phyloP scores from a whole-genome alignment of 345 rosid genomes.

The Salix arbutifolia region DNA sequence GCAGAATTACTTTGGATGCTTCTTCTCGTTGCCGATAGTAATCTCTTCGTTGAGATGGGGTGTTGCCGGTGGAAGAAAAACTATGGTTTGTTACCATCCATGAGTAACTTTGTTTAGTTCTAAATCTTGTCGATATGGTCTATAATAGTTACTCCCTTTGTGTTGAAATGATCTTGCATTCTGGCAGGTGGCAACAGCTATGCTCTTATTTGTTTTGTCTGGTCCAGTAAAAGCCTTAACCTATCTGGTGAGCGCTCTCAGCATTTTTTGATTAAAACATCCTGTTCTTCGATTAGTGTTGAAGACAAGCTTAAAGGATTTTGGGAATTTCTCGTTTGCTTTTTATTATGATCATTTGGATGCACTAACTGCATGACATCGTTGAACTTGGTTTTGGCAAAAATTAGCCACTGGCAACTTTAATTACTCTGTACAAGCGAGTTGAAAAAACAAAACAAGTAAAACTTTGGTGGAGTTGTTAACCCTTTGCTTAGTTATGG shows the following conservation, averaged over 20 bases:
- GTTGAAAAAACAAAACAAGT: neutral
- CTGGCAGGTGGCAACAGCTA: conserved; percentile 79
- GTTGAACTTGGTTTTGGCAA: neutral
- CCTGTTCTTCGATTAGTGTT: neutral
- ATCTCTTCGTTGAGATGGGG: conserved; percentile 90
- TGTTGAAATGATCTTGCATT: conserved; percentile 12
- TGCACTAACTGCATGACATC: neutral
- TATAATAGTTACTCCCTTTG: neutral
- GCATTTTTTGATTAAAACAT: neutral
- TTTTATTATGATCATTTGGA: neutral
- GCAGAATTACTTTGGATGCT: conserved; percentile 96
- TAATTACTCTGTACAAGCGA: neutral
- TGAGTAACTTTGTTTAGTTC: neutral
- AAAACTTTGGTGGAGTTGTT: neutral
- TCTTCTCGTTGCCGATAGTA: conserved; percentile 84
- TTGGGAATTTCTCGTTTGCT: neutral
- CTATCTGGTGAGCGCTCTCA: conserved; percentile 59
- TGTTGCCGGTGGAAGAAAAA: conserved; percentile 86
- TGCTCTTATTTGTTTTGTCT: conserved; percentile 76
- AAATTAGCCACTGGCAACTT: neutral
- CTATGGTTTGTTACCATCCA: conserved; percentile 52
- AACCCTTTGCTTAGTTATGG: neutral
- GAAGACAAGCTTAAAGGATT: neutral
- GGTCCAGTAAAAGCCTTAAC: conserved; percentile 88
- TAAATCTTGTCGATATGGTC: neutral